Base-by-base conservation (phyloP, 331 rosid species). In the Dryas integrifolia region DNA sequence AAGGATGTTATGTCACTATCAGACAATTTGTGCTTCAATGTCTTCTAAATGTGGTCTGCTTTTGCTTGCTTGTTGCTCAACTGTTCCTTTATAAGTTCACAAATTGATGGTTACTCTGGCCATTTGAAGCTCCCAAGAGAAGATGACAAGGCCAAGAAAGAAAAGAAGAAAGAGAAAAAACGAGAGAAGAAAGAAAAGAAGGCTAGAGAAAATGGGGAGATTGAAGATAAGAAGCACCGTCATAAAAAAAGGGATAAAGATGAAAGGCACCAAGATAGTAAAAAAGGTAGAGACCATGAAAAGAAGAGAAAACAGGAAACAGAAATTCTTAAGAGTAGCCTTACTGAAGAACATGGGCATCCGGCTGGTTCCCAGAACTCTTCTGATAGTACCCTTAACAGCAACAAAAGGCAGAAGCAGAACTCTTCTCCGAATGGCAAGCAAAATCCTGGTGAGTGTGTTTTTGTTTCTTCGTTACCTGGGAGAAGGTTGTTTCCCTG, bases 351-450 rank as follows among this genome's bases (percentile, higher is more conserved):
- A 68, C 79, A 73, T 0, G 82, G 70, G 49, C 79, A 67, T 12
- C 79, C 79, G 0, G 82, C 67, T 67, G 79, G 72, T 40, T 77
- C 85, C 67, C 81, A 81, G 49, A 71, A 75, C 63, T 81, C 84
- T 26, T 64, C 75, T 50, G 74, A 81, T 52, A 81, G 81, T 55
- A 81, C 81, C 16, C 7, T 57, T 10, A 51, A 58, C 84, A 81
- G 77, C 81, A 60, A 45, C 62, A 72, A 76, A 72, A 76, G 78
- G 81, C 75, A 43, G 50, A 76, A 76, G 73, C 72, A n/a, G 35
- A 47, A 64, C 60, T 41, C 45, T 14, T 21, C 58, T 16, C 59
- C 65, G 3, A 74, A 76, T 57, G 58, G 70, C 55, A 55, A 44
- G 60, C 80, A 65, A 7, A 70, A 65, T 58, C 48, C 59, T 10